phyloP scores from a whole-genome alignment of 306 rosid genomes.

The Casuarina equisetifolia region DNA sequence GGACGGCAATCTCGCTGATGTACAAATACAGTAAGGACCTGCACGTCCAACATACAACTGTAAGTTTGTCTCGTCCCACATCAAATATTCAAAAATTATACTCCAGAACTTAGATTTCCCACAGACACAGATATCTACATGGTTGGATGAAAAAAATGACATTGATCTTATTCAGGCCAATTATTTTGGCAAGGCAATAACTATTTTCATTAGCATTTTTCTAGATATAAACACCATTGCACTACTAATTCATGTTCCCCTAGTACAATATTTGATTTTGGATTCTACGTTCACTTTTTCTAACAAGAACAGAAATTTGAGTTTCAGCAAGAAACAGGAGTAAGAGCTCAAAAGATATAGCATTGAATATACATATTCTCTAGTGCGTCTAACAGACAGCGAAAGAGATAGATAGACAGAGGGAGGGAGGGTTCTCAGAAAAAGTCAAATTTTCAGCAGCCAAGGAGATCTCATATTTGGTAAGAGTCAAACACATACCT shows the following conservation, averaged over 20 bases:
- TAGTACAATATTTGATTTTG: not conserved
- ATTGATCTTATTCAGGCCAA: conserved; percentile 1
- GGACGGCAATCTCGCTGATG: conserved; percentile 71
- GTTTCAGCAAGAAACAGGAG: not conserved
- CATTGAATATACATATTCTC: not conserved
- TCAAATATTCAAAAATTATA: not conserved
- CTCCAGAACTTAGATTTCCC: not conserved
- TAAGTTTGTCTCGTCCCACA: conserved; percentile 15
- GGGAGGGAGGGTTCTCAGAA: not conserved
- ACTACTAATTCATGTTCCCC: not conserved
- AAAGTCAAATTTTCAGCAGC: conserved; percentile 5
- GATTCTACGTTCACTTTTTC: not conserved
- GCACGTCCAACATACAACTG: conserved; percentile 32
- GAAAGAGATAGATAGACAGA: not conserved
- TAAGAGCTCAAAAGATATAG: not conserved
- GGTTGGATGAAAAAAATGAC: not conserved
- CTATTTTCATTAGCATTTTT: not conserved
- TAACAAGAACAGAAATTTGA: not conserved
- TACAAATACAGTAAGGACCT: conserved; percentile 73
- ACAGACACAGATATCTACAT: not conserved
- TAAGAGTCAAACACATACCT: conserved; percentile 52
- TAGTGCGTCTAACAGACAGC: not conserved
- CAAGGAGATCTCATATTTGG: conserved; percentile 20
- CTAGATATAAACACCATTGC: not conserved
- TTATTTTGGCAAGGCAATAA: not conserved